phyloP scores from a whole-genome alignment of 148 eudicot species.

The Limonium bicolor region DNA sequence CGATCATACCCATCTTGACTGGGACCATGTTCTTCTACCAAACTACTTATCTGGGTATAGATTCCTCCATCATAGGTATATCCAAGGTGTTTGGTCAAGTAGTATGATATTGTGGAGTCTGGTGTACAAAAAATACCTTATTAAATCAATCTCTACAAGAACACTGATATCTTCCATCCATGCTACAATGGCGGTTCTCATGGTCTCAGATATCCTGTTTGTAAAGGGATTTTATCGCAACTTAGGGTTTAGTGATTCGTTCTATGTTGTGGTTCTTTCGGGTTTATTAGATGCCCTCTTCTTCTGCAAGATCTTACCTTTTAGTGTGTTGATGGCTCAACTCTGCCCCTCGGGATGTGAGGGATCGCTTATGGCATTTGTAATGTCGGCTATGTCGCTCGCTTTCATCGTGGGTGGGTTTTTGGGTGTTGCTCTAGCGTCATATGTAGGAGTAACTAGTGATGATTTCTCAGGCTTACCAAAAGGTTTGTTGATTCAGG shows the following conservation, averaged over 20 bases:
- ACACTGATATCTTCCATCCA: constrained; percentile 61
- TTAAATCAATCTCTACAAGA: constrained; percentile 52
- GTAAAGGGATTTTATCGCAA: constrained; percentile 49
- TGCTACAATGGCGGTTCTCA: constrained; percentile 45
- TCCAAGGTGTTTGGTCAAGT: constrained; percentile 92
- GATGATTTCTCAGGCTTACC: constrained; percentile 59
- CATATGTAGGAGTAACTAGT: constrained; percentile 43
- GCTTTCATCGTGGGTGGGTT: constrained; percentile 75
- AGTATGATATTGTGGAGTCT: constrained; percentile 72
- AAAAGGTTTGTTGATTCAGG: constrained; percentile 53
- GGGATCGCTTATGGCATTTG: constrained; percentile 91
- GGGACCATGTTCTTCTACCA: constrained; percentile 95
- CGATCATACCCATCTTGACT: constrained; percentile 55
- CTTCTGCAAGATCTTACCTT: constrained; percentile 74
- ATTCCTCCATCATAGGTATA: constrained; percentile 62
- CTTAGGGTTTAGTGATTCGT: constrained; percentile 57
- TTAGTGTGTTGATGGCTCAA: constrained; percentile 59
- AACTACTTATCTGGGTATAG: constrained; percentile 51
- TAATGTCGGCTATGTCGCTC: constrained; percentile 74
- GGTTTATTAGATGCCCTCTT: constrained; percentile 55
- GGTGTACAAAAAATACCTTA: constrained; percentile 34
- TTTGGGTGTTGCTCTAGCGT: constrained; percentile 74
- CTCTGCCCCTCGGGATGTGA: constrained; percentile 88
- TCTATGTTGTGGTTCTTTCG: constrained; percentile 56
- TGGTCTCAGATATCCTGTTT: constrained; percentile 66